Evolutionary conservation across 176 grass and related monocot species (phyloP).

Genomic region (Leersia perrieri): DNA sequence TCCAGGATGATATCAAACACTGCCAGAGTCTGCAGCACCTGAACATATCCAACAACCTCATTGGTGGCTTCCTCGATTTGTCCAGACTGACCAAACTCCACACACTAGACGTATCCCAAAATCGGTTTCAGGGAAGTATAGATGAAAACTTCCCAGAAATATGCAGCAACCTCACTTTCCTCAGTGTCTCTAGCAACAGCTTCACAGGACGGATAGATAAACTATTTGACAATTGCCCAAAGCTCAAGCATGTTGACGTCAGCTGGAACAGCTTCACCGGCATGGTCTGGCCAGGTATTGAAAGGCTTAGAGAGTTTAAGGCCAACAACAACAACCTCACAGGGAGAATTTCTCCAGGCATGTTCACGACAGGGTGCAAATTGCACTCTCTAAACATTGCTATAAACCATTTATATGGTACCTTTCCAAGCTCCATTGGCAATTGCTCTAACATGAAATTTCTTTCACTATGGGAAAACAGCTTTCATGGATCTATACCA

Average conservation of each 20-base stretch:
- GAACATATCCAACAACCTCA: slow-evolving; percentile 44
- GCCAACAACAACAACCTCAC: slow-evolving; percentile 46
- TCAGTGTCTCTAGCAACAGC: slow-evolving; percentile 46
- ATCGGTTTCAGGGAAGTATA: slow-evolving; percentile 38
- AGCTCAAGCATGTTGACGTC: slow-evolving; percentile 42
- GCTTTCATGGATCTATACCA: slow-evolving; percentile 1
- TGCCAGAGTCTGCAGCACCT: slow-evolving; percentile 46
- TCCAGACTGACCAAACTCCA: slow-evolving; percentile 31
- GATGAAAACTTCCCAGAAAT: slow-evolving; percentile 23
- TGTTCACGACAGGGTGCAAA: slow-evolving; percentile 7
- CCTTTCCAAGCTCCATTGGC: slow-evolving; percentile 41
- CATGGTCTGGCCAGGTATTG: slow-evolving; percentile 41
- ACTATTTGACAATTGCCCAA: slow-evolving; percentile 36
- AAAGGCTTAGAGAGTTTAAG: slow-evolving; percentile 20
- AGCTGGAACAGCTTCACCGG: slow-evolving; percentile 46
- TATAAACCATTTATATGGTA: slow-evolving; percentile 28
- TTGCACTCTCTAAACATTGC: neutral
- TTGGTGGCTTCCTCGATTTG: slow-evolving; percentile 35
- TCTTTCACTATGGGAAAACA: slow-evolving; percentile 2
- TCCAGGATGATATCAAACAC: slow-evolving; percentile 34
- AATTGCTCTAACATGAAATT: slow-evolving; percentile 40
- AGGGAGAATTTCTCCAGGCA: slow-evolving; percentile 9
- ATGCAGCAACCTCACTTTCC: slow-evolving; percentile 28
- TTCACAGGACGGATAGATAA: slow-evolving; percentile 28
- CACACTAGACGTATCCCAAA: slow-evolving; percentile 34